Evolutionary conservation across 1,284 basidiomycete genomes (phyloP), one percentile per base, ranked within the genome.

Genomic region (Kwoniella shivajii): DNA sequence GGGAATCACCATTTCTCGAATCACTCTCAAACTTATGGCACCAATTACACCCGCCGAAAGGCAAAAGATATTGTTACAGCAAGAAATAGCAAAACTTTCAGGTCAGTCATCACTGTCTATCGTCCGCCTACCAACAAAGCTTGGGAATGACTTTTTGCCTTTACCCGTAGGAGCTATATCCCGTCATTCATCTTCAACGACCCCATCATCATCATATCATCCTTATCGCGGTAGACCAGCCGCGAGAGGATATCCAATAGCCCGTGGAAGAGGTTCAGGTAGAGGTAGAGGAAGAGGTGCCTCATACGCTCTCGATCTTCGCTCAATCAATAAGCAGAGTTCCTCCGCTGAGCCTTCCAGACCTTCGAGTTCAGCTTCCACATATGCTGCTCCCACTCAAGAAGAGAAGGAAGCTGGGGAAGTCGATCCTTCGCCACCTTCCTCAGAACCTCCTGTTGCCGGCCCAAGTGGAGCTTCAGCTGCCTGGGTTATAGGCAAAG

Each of bases 71-170:
- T 62, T 74, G 6, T 57, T 78, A 0, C 69, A 77, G 55, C 71
- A 72, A 30, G 76, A 78, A 54, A 78, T 78, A 26, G 77, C 77
- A 24, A 75, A 74, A 50, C 57, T 78, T 2, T 75, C 74, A 34
- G 75, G 76, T 75, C 39, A 20, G 70, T 64, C 34, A n/a, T 13
- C 20, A 20, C 22, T 14, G 38, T 26, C 27, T 10, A 6, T 9
- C n/a, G 13, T 10, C 20, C 20, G 6, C 11, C 10, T 10, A n/a
- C 2, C 5, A 10, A 26, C 26, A 30, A n/a, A n/a, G n/a, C 16
- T 18, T n/a, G 5, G 16, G 20, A n/a, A 26, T 51, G 10, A 38
- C 30, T 20, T n/a, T 9, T 30, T 42, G 41, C 31, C 16, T 30
- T 22, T 20, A 27, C 3, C 26, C 31, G 36, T 54, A 76, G 73